These are phyloP conservation scores for Esteya vermicola DNA, from an alignment of 2,329 filamentous ascomycete genomes.

Conservation along the genomic window DNA sequence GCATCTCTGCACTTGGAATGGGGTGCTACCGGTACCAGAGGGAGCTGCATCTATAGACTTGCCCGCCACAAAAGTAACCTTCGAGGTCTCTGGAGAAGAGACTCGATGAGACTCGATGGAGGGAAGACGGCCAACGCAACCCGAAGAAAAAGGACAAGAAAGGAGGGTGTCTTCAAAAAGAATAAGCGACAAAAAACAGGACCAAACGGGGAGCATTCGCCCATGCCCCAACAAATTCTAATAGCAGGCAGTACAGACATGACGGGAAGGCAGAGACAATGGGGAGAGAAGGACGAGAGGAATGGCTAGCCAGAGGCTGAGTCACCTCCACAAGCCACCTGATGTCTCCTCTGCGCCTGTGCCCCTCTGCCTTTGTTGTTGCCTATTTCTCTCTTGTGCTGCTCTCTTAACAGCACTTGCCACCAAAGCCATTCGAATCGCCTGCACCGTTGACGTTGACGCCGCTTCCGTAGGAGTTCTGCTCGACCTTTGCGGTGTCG, in stretches of 20 bases:
- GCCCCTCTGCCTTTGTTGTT: not conserved
- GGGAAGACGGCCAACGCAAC: too few relatives aligned
- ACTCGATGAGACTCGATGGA: too few relatives aligned
- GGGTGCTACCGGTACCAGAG: too few relatives aligned
- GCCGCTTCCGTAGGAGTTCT: conserved; percentile 37
- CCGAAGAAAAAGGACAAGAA: too few relatives aligned
- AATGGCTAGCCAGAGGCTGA: too few relatives aligned
- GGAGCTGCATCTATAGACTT: too few relatives aligned
- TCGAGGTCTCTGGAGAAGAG: too few relatives aligned
- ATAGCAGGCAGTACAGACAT: not conserved
- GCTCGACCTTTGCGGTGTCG: conserved; percentile 72
- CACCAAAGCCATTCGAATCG: conserved; percentile 37
- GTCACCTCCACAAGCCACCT: too few relatives aligned
- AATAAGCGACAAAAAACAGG: not conserved
- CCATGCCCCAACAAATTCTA: not conserved
- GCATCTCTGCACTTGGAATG: too few relatives aligned
- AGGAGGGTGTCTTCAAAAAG: not conserved
- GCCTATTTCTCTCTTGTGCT: not conserved
- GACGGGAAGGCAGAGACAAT: not conserved
- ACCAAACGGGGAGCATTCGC: not conserved
- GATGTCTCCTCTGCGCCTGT: not conserved
- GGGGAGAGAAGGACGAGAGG: too few relatives aligned
- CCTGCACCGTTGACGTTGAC: conserved; percentile 53
- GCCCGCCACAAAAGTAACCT: too few relatives aligned
- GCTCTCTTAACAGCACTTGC: conserved; percentile 61